These are phyloP conservation scores for Penicillium sp. DNA, from an alignment of 2,329 filamentous ascomycete species.

Conservation along the genomic window DNA sequence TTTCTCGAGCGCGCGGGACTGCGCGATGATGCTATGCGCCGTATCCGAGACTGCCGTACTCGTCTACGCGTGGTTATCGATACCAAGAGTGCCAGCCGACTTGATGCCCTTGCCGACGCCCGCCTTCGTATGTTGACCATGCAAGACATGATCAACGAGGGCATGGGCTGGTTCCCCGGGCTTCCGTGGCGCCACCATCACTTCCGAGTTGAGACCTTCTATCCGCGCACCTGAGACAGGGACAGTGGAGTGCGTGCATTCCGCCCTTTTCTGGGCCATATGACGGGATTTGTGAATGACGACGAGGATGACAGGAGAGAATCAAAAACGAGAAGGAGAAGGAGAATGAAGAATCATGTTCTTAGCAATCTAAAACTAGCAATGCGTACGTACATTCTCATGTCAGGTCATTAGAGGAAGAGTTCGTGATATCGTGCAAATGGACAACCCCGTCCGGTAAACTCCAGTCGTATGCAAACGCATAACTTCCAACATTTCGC, in stretches of 20 bases:
- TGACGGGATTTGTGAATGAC: neutral
- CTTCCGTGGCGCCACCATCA: slow-evolving; percentile 4
- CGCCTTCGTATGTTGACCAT: neutral
- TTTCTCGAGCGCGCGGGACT: neutral
- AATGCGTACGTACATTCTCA: neutral
- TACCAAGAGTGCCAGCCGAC: neutral
- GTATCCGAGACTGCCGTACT: neutral
- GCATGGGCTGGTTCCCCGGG: slow-evolving; percentile 5
- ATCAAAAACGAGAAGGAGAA: too few relatives aligned
- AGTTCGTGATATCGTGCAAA: neutral
- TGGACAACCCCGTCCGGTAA: neutral
- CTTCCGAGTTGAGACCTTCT: slow-evolving; percentile 1
- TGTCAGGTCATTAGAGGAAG: neutral
- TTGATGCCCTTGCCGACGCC: neutral
- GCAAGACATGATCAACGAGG: slow-evolving; percentile 6
- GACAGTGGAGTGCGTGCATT: neutral
- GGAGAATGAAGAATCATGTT: neutral
- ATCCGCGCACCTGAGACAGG: neutral
- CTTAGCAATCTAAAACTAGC: neutral
- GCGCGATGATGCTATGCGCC: neutral
- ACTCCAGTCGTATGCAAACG: neutral
- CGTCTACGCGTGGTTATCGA: neutral
- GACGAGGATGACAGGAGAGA: neutral
- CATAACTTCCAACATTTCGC: neutral
- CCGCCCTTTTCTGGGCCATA: neutral